These are phyloP conservation scores for Cruciata laevipes DNA, from an alignment of 257 asterid species.

Conservation along the genomic window DNA sequence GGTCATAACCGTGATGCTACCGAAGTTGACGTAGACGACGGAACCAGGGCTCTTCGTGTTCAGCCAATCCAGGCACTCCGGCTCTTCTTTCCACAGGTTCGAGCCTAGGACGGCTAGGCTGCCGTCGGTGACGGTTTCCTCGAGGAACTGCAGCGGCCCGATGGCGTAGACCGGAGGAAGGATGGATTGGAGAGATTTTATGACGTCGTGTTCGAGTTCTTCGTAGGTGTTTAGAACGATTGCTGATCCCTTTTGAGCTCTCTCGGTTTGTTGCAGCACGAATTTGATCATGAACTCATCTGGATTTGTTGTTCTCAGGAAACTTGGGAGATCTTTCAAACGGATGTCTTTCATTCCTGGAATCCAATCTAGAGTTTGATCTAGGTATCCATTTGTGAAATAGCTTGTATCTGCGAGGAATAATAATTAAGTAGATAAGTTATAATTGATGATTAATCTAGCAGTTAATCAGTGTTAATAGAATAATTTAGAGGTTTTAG, in stretches of 20 bases:
- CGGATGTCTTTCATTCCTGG: constrained; percentile 10
- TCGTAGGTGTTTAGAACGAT: constrained; percentile 18
- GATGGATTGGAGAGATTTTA: constrained; percentile 4
- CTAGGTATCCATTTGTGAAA: constrained; percentile 13
- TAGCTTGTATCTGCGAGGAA: constrained; percentile 5
- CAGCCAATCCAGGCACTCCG: constrained; percentile 21
- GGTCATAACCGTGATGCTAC: constrained; percentile 18
- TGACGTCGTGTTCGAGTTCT: constrained; percentile 7
- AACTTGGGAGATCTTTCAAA: constrained; percentile 8
- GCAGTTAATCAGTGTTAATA: too few species aligned
- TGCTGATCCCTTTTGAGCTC: constrained; percentile 1
- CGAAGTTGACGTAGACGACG: constrained; percentile 28
- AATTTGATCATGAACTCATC: neutral
- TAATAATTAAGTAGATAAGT: too few species aligned
- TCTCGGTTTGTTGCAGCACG: neutral
- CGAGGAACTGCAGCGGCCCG: constrained; percentile 23
- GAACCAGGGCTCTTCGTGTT: constrained; percentile 14
- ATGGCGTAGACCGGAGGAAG: constrained; percentile 10
- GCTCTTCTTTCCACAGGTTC: constrained; percentile 29
- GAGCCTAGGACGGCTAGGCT: constrained; percentile 4
- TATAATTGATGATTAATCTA: too few species aligned
- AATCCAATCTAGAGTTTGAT: constrained; percentile 6
- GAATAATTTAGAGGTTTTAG: too few species aligned
- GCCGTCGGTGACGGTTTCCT: neutral
- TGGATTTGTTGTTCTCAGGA: constrained; percentile 1